phyloP scores from a whole-genome alignment of 805 yeast genomes.

The Pichia occidentalis region DNA sequence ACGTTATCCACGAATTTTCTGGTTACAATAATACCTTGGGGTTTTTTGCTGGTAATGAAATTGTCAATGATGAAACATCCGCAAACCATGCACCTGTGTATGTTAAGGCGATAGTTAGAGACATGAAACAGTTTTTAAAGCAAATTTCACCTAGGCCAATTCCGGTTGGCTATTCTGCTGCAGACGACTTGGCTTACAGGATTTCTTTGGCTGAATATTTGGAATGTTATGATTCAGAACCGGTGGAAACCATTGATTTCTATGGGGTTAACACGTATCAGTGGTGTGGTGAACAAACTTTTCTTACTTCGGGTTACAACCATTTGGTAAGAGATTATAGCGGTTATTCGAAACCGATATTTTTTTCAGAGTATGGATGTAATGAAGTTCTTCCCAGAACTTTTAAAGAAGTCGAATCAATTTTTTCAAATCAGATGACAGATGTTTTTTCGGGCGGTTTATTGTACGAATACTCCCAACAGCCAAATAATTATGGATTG shows the following conservation, averaged over 20 bases:
- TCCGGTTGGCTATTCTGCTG: constrained; percentile 96
- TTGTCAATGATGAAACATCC: constrained; percentile 73
- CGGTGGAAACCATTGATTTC: constrained; percentile 60
- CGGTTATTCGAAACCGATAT: constrained; percentile 67
- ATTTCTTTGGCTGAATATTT: constrained; percentile 71
- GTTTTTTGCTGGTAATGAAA: constrained; percentile 88
- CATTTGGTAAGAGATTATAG: constrained; percentile 64
- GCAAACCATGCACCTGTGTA: constrained; percentile 65
- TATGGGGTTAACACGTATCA: constrained; percentile 79
- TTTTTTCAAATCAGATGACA: constrained; percentile 69
- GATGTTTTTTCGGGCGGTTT: constrained; percentile 78
- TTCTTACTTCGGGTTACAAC: constrained; percentile 69
- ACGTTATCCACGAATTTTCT: constrained; percentile 74
- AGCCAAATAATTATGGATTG: constrained; percentile 72
- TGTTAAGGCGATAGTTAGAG: constrained; percentile 72
- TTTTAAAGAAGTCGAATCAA: constrained; percentile 68
- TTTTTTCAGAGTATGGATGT: constrained; percentile 91
- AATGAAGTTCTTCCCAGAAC: constrained; percentile 71
- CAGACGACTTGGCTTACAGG: constrained; percentile 80
- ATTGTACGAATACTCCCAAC: constrained; percentile 76
- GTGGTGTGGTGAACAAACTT: constrained; percentile 85
- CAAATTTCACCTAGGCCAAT: constrained; percentile 54
- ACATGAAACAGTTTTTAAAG: constrained; percentile 66
- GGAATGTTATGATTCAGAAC: constrained; percentile 57
- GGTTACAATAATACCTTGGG: constrained; percentile 84